Percentiles rank a stretch among this genome's conserved stretches.
These are phyloP conservation scores for Euphorbia schlechtendalii DNA, from an alignment of 441 rosid species.

Conservation along the genomic window DNA sequence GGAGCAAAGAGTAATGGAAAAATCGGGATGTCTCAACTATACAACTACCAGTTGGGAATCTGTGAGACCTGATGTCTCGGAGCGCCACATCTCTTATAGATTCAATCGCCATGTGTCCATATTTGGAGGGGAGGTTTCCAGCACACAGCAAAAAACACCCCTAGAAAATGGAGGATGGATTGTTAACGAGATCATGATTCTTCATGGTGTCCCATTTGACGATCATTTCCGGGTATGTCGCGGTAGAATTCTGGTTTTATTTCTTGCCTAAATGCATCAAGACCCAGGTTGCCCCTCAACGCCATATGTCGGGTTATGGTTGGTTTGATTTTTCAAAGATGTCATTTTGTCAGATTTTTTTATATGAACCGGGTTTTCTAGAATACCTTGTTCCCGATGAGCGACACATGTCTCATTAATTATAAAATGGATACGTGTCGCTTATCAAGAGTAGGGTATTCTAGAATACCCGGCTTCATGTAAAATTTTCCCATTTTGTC, in stretches of 20 bases:
- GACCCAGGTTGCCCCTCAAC: no score
- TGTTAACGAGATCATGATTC: constrained; percentile 51
- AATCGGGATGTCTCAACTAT: constrained; percentile 62
- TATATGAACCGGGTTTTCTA: no score
- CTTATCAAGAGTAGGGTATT: no score
- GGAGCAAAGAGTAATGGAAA: constrained; percentile 69
- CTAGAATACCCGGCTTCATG: no score
- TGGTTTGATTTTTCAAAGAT: no score
- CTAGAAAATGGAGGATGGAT: constrained; percentile 49
- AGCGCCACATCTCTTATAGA: constrained; percentile 50
- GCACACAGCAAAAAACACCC: constrained; percentile 52
- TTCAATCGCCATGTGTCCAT: constrained; percentile 58
- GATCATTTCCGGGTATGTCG: constrained; percentile 51
- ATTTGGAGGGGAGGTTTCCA: constrained; percentile 72
- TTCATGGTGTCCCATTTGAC: constrained; percentile 60
- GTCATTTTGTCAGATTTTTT: no score
- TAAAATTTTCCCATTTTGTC: no score
- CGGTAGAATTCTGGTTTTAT: not conserved
- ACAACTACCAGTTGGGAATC: constrained; percentile 52
- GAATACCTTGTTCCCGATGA: no score
- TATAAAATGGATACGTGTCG: no score
- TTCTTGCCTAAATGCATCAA: not conserved
- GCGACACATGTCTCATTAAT: no score
- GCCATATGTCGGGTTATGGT: no score
- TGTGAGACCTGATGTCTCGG: constrained; percentile 33